Percentiles rank a stretch among this genome's conserved stretches.
phyloP scores from a whole-genome alignment of 768 basidiomycete species.

The Artomyces pyxidatus region DNA sequence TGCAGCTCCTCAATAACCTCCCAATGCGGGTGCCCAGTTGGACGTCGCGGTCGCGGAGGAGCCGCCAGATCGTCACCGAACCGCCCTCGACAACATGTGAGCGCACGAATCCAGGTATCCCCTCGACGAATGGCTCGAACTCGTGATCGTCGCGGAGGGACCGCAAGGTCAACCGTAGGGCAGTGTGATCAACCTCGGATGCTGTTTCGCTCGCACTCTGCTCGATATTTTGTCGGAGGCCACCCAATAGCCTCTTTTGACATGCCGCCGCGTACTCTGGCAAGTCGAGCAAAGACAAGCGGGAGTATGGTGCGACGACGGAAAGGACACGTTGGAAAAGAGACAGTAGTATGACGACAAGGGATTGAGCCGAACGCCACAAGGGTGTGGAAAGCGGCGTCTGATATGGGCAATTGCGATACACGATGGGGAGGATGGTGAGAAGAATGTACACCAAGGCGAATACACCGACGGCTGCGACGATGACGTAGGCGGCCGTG shows the following conservation, averaged over 20 bases:
- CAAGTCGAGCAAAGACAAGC: slow-evolving; percentile 1
- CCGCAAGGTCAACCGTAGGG: slow-evolving; percentile 6
- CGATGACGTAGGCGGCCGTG: slow-evolving; percentile 1
- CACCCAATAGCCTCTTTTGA: slow-evolving; percentile 6
- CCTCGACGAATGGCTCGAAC: slow-evolving; percentile 9
- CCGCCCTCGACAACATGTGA: slow-evolving; percentile 5
- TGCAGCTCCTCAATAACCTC: slow-evolving; percentile 8
- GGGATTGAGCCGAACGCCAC: slow-evolving; percentile 1
- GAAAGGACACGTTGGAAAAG: not conserved
- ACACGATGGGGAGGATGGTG: slow-evolving; percentile 7
- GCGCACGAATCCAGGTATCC: slow-evolving; percentile 7
- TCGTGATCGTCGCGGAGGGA: not conserved
- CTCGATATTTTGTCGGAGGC: slow-evolving; percentile 4
- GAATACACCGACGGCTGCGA: not conserved
- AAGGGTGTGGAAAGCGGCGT: slow-evolving; percentile 8
- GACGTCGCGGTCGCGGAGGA: slow-evolving; percentile 6
- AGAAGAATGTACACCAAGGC: slow-evolving; percentile 3
- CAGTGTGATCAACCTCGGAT: slow-evolving; percentile 1
- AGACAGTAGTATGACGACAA: not conserved
- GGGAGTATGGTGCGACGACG: not conserved
- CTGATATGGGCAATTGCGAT: slow-evolving; percentile 10
- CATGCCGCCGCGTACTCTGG: slow-evolving; percentile 1
- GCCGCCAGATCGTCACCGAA: slow-evolving; percentile 5
- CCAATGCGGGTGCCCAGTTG: slow-evolving; percentile 12
- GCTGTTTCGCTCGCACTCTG: not conserved